Percentiles rank a stretch among this genome's conserved stretches.
Evolutionary conservation across 805 yeast genomes (phyloP).

Genomic region (Schwanniomyces yamadae): DNA sequence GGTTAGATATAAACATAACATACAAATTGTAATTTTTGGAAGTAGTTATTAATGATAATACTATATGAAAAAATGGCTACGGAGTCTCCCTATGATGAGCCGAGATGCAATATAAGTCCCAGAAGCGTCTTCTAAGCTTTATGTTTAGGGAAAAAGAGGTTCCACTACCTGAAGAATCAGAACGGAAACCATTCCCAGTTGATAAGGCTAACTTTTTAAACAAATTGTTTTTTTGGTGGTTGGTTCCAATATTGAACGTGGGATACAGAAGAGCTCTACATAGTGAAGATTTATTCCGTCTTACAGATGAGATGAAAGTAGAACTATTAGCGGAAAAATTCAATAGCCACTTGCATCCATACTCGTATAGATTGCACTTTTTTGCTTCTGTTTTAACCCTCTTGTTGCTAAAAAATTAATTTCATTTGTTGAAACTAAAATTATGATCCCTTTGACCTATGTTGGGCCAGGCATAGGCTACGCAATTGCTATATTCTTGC

Average conservation of each 20-base stretch:
- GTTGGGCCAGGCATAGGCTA: constrained; percentile 33
- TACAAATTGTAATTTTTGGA: too few relatives aligned
- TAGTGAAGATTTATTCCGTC: constrained; percentile 51
- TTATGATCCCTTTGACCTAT: constrained; percentile 15
- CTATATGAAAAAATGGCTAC: too few relatives aligned
- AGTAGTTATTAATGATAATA: too few relatives aligned
- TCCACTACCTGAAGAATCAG: constrained; percentile 44
- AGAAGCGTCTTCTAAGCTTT: constrained; percentile 26
- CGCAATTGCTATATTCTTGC: constrained; percentile 26
- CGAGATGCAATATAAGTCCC: too few relatives aligned
- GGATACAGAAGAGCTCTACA: constrained; percentile 69
- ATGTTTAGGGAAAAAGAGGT: constrained; percentile 29
- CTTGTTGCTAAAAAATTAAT: constrained; percentile 32
- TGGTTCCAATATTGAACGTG: constrained; percentile 53
- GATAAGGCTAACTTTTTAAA: constrained; percentile 38
- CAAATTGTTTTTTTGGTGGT: constrained; percentile 60
- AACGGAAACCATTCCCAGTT: constrained; percentile 45
- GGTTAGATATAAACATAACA: too few relatives aligned
- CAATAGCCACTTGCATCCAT: constrained; percentile 10
- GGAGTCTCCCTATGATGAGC: too few relatives aligned
- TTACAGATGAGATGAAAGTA: constrained; percentile 31
- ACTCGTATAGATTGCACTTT: too few relatives aligned
- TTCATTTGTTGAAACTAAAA: constrained; percentile 25
- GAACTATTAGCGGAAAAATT: constrained; percentile 19
- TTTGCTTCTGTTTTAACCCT: constrained; percentile 12